Conservation (phyloP, 2,329 filamentous ascomycete genomes). For the Sporothrix dimorphospora region DNA sequence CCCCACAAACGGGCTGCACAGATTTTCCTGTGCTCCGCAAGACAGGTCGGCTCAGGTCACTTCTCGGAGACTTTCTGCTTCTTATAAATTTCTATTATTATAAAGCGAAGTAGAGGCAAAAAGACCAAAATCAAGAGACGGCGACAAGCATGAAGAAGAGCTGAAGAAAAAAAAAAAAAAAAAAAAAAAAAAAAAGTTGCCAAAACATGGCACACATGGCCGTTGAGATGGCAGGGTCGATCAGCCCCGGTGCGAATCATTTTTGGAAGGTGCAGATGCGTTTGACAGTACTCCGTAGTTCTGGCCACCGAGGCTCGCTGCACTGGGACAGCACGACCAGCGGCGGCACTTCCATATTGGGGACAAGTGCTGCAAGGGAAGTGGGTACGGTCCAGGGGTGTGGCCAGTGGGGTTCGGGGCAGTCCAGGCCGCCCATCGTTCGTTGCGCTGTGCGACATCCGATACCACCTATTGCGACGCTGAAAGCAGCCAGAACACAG, state of each 20-base stretch:
- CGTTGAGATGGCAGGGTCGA: background rate
- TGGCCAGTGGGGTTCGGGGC: background rate
- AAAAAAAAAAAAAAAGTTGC: background rate
- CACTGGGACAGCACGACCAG: background rate
- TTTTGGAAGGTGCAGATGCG: background rate
- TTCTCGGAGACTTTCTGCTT: background rate
- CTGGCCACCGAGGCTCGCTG: constrained; percentile 7
- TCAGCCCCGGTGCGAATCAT: background rate
- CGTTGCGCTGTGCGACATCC: background rate
- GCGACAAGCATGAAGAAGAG: too few species aligned
- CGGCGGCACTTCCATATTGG: constrained; percentile 24
- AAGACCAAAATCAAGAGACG: too few species aligned
- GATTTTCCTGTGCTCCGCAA: background rate
- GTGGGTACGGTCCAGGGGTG: background rate
- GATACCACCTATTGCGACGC: background rate
- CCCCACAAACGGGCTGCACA: constrained; percentile 8
- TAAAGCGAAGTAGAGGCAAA: background rate
- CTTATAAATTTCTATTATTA: background rate
- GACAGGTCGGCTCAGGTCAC: background rate
- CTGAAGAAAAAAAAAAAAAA: background rate
- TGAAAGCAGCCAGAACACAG: background rate
- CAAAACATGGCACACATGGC: background rate
- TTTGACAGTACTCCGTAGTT: background rate
- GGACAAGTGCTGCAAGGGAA: background rate
- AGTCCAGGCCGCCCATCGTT: background rate